Base-by-base conservation (phyloP, 1,139 yeast genomes). In the Debaryomycetaceae sp. region DNA sequence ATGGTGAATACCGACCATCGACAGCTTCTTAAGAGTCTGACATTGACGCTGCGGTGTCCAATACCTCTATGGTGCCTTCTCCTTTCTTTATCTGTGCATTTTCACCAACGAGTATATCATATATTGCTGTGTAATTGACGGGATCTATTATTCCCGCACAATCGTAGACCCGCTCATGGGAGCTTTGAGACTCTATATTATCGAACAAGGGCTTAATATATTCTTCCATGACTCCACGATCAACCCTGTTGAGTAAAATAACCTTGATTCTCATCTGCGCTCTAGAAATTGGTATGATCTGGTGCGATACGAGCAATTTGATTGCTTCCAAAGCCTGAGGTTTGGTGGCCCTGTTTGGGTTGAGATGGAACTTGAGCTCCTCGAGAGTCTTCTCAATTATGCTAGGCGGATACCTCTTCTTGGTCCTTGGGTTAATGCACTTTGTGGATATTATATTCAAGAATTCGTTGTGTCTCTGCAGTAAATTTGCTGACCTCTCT, bases 271-370 rank as follows among this genome's bases (percentile, higher is more conserved):
- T 84, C 99, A 93, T 93, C 57, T 87, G 86, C 0, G 99, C 98
- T 54, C 99, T 77, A 0, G 90, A 95, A 50, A 93, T 91, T 8
- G 99, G 98, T 37, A 93, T 85, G 39, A 90, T 71, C 62, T 93
- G 98, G 55, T 80, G 79, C 35, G 83, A 80, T 6, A 87, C 85
- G 43, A 93, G 70, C 43, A 86, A 62, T 59, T 82, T 87, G 53
- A 95, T 91, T 5, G 96, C 97, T 48, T 93, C 98, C 44, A 95
- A 68, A 0, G 98, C 98, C 62, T 90, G 97, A 7, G 80, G 74
- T 64, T 93, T 93, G 34, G 97, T 87, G 2, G 89, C 77, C 55
- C 86, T 87, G 44, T 82, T 81, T n/a, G 91, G 79, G 35, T 81
- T 82, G 51, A 88, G 77, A 62, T 89, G 91, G 63, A 86, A 89